Evolutionary conservation across 176 grass and related monocot species (phyloP).

Genomic region (Ensete glaucum): DNA sequence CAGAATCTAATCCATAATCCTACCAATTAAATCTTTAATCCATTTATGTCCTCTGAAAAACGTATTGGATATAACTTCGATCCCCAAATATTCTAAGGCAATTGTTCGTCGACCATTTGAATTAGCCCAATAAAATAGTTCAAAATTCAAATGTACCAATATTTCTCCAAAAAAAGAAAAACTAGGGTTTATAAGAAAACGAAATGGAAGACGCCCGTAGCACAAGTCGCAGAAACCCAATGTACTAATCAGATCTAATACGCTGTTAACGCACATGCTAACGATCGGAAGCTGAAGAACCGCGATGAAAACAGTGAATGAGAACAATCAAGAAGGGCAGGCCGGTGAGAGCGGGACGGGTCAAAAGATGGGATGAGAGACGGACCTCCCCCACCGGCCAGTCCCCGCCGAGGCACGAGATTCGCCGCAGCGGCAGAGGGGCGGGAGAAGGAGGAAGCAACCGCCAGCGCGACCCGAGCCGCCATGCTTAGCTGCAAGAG

Average conservation of each 20-base stretch:
- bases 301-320: not conserved
- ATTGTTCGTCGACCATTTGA: too few relatives aligned
- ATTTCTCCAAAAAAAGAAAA: not conserved
- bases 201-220: not conserved
- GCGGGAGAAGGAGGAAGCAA: not conserved
- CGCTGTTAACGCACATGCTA: not conserved
- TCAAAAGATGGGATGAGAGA: not conserved
- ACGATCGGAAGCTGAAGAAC: not conserved
- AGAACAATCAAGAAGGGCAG: not conserved
- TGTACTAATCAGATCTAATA: not conserved
- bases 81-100: too few relatives aligned
- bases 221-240: not conserved
- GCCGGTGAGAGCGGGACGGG: not conserved
- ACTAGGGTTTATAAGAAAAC: not conserved
- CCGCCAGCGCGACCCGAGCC: slow-evolving; percentile 10
- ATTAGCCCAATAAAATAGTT: too few relatives aligned
- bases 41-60: too few relatives aligned
- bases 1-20: not conserved
- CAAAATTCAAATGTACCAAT: too few relatives aligned
- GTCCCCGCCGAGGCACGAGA: slow-evolving; percentile 3
- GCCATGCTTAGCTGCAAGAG: not conserved
- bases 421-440: not conserved
- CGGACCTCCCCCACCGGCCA: slow-evolving; percentile 9
- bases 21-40: not conserved
- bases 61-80: too few relatives aligned